These are phyloP conservation scores for Fusarium siculi DNA, from an alignment of 2,329 filamentous ascomycete species.

Conservation along the genomic window DNA sequence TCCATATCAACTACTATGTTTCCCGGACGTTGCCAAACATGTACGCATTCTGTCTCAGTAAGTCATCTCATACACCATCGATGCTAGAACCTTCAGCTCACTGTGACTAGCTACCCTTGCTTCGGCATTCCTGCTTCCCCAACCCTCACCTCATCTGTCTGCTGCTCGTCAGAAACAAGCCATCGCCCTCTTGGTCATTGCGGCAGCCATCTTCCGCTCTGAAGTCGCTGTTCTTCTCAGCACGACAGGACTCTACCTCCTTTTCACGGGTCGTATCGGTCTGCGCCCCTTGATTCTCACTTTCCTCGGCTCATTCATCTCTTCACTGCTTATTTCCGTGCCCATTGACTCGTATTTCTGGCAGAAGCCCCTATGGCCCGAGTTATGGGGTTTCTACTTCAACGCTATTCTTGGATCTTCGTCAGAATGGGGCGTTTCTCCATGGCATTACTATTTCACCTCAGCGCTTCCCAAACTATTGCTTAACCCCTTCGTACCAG, in stretches of 20 bases:
- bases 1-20: slow-evolving; percentile 93
- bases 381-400: slow-evolving; percentile 88
- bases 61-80: slow-evolving; percentile 48
- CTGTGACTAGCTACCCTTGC: slow-evolving; percentile 70
- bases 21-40: slow-evolving; percentile 94
- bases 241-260: slow-evolving; percentile 72
- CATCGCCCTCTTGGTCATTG: slow-evolving; percentile 79
- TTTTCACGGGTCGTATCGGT: slow-evolving; percentile 65
- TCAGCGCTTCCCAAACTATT: slow-evolving; percentile 85
- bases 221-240: slow-evolving; percentile 86
- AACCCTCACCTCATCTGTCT: slow-evolving; percentile 43
- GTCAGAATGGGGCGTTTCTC: slow-evolving; percentile 86
- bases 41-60: slow-evolving; percentile 91
- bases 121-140: slow-evolving; percentile 58
- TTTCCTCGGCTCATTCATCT: slow-evolving; percentile 71
- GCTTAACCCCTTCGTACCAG: slow-evolving; percentile 77
- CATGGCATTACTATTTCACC: slow-evolving; percentile 87
- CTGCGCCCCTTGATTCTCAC: slow-evolving; percentile 70
- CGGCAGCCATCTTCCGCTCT: slow-evolving; percentile 87
- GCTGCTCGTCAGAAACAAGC: slow-evolving; percentile 68
- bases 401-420: slow-evolving; percentile 88
- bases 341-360: slow-evolving; percentile 93
- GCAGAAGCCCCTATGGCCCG: slow-evolving; percentile 89
- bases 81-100: background rate
- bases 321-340: slow-evolving; percentile 76